Percentiles rank a stretch among this genome's conserved stretches.
phyloP scores from a whole-genome alignment of 1,284 basidiomycete genomes.

The Moesziomyces sp. region DNA sequence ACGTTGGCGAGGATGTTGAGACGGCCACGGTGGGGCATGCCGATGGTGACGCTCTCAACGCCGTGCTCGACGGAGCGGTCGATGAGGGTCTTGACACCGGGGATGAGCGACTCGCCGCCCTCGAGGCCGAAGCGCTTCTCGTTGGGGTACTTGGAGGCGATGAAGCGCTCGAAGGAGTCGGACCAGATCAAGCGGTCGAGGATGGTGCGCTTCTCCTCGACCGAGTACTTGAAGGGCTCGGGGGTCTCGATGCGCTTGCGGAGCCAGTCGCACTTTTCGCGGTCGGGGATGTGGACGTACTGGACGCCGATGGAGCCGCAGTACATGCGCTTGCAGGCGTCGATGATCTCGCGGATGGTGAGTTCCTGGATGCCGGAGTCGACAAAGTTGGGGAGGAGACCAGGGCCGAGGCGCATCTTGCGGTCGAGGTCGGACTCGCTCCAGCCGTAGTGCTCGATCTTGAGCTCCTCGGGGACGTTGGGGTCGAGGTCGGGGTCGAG shows the following conservation, averaged over 20 bases:
- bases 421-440: constrained; percentile 91
- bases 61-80: constrained; percentile 97
- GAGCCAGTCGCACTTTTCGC: constrained; percentile 99
- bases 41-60: constrained; percentile 94
- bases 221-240: constrained; percentile 96
- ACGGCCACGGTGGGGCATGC: constrained; percentile 99
- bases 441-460: constrained; percentile 80
- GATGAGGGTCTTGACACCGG: constrained; percentile 99
- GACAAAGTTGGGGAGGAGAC: constrained; percentile 91
- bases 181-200: constrained; percentile 99
- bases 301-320: constrained; percentile 95
- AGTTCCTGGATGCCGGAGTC: constrained; percentile 87
- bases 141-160: constrained; percentile 97
- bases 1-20: constrained; percentile 98
- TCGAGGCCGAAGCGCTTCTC: constrained; percentile 99
- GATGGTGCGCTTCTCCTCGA: constrained; percentile 99
- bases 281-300: constrained; percentile 98
- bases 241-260: constrained; percentile 95
- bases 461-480: constrained; percentile 61
- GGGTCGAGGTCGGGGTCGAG: constrained; percentile 81
- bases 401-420: constrained; percentile 92
- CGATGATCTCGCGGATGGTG: constrained; percentile 91
- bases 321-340: constrained; percentile 91
- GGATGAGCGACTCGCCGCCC: constrained; percentile 96
- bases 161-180: constrained; percentile 98